Evolutionary conservation across 2,329 filamentous ascomycete genomes (phyloP), one percentile per base, ranked within the genome.

Genomic region (Rugonectria rugulosa): DNA sequence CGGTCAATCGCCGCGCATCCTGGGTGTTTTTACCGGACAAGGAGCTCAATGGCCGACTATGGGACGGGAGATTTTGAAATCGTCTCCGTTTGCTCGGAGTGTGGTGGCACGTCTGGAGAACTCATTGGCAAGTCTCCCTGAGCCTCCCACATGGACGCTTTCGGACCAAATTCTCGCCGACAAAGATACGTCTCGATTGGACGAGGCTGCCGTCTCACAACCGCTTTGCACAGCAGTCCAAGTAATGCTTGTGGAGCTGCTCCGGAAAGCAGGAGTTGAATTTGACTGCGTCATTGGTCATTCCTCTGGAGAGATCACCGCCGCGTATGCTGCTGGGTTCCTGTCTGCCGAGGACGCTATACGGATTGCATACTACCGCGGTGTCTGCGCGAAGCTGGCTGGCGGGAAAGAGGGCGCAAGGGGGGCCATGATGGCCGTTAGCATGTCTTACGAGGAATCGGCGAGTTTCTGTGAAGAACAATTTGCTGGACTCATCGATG

Each of bases 201-300:
- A 17, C 10, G 62, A 72, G 17, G 75, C 79, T 0, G 71, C 73
- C 4, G 57, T 82, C 15, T 75, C 79, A 0, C 81, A 85, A 58
- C 79, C 82, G 1, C 62, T 83, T 1, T 83, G 78, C 51, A 83
- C 81, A 0, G 81, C 81, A 0, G 38, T 86, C 1, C 83, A 85
- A 59, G 71, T 86, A 5, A 80, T 69, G 0, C 59, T 80, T 4
- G 74, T 71, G 4, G 64, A 78, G 8, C 59, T 76, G 0, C 62
- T 77, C 8, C 57, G 66, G 2, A 67, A 60, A 0, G 70, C 67
- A 54, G 65, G 59, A 1, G 53, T 78, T 7, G 34, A 40, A 0
- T 71, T 73, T 0, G 9, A 51, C 1, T 67, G 65, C 1, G 70
- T 76, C 6, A 55, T 72, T 2, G 74, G 75, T 1, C 74, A 77